phyloP scores from a whole-genome alignment of 352 stramenopile species.

The Thalassiosira mediterranea region DNA sequence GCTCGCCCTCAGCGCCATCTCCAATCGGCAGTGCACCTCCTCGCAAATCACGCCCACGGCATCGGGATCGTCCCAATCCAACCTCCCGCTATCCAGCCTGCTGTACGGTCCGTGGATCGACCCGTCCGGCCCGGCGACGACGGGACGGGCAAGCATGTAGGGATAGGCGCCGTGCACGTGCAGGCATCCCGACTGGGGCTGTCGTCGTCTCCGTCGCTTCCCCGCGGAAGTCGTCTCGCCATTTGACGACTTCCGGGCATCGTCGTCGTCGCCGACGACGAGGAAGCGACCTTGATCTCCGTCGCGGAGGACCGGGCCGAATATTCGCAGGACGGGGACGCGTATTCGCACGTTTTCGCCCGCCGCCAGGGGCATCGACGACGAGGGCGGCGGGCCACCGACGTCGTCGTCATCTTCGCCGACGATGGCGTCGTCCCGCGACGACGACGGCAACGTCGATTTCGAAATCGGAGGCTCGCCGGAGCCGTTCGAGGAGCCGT shows the following conservation, averaged over 20 bases:
- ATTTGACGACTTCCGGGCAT: not conserved
- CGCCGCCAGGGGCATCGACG: not conserved
- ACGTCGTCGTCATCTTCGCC: not conserved
- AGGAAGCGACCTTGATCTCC: constrained; percentile 15
- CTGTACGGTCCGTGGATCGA: constrained; percentile 45
- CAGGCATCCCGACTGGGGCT: constrained; percentile 77
- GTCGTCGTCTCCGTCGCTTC: constrained; percentile 4
- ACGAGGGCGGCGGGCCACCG: not conserved
- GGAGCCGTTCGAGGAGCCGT: too few species aligned
- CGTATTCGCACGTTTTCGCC: constrained; percentile 14
- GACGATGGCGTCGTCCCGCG: not conserved
- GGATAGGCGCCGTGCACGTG: constrained; percentile 83
- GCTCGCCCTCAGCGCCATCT: constrained; percentile 63
- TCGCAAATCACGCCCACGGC: constrained; percentile 63
- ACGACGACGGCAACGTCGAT: constrained; percentile 2
- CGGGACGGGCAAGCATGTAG: constrained; percentile 76
- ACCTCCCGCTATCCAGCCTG: not conserved
- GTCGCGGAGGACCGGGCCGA: constrained; percentile 67
- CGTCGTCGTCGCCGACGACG: not conserved
- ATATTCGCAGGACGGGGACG: constrained; percentile 80
- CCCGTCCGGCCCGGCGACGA: constrained; percentile 74
- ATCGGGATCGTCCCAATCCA: constrained; percentile 80
- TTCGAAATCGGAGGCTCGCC: not conserved
- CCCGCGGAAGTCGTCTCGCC: not conserved
- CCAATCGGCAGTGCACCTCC: constrained; percentile 63